A percentile compares a stretch with the other conserved stretches of the same genome.
Conservation (phyloP, 768 basidiomycete species). For the Rhizopogon vesiculosus region DNA sequence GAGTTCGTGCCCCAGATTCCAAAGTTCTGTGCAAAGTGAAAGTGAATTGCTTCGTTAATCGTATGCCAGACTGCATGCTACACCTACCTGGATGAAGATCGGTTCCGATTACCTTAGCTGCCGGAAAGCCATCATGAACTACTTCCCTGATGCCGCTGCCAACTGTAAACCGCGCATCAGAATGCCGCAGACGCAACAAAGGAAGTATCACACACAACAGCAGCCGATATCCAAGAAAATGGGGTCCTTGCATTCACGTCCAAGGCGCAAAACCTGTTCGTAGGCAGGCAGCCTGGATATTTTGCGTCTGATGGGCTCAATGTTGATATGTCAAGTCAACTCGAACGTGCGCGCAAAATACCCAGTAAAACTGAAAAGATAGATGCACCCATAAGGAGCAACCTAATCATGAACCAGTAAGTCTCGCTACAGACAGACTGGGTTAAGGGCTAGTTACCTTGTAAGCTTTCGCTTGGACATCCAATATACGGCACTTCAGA, state of each 20-base stretch:
- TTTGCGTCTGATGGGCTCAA: background rate
- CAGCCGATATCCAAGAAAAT: constrained; percentile 28
- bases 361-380: background rate
- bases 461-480: constrained; percentile 21
- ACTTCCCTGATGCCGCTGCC: constrained; percentile 33
- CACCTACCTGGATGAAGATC: constrained; percentile 29
- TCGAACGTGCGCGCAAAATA: background rate
- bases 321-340: background rate
- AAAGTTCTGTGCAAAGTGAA: constrained; percentile 39
- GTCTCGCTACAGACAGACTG: background rate
- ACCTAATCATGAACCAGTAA: background rate
- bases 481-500: constrained; percentile 21
- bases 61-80: background rate
- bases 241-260: constrained; percentile 23
- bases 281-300: constrained; percentile 1
- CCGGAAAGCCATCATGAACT: constrained; percentile 33
- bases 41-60: background rate
- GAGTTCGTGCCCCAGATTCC: constrained; percentile 54
- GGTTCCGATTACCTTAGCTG: constrained; percentile 25
- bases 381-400: constrained; percentile 6
- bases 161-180: constrained; percentile 14
- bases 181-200: background rate
- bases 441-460: constrained; percentile 5
- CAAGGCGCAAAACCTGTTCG: constrained; percentile 23
- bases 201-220: constrained; percentile 24